Evolutionary conservation across 371 early-diverging fungal genomes (phyloP), one percentile per base, ranked within the genome.

Genomic region (Apophysomyces variabilis): DNA sequence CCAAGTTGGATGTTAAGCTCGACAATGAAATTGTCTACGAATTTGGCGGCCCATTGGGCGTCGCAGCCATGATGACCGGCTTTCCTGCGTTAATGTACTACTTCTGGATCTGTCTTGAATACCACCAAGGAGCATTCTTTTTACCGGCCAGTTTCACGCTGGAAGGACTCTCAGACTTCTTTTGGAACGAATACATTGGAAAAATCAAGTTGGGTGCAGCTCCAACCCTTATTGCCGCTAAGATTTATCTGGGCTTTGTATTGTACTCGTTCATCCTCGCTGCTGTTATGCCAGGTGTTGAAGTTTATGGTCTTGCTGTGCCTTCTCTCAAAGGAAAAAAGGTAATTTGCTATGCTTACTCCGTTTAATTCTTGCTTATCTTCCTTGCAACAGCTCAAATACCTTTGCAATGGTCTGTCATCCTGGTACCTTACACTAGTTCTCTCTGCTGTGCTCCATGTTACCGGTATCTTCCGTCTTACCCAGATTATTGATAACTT

Each of bases 31-130:
- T 90, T 50, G 82, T 88, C 44, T 83, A 85, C 64, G 90, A 92
- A 71, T 92, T 92, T 66, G 91, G 91, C 70, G 92, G 92, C 13
- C 89, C 91, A 16, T 43, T 80, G 41, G 91, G 92, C 37, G 87
- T 85, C 5, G 68, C 79, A 7, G 86, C 84, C 26, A 90, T 92
- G 89, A 90, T 92, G 83, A 26, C 87, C 21, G 86, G 87, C 8
- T 90, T 92, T 68, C 90, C 92, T 47, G 65, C 78, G 54, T 75
- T 90, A 35, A 90, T 92, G 92, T 89, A 84, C 66, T 92, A 92
- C 71, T 85, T 90, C 61, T 90, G 87, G 83, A 79, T 86, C 41
- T 90, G 87, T 62, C 79, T 92, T 39, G 87, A 89, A 69, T 85
- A 80, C 69, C 84, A 90, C 69, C 75, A 83, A 72, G 92, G 92